Percentiles rank a stretch among this genome's conserved stretches.
phyloP scores from a whole-genome alignment of 257 asterid genomes.

The Gentiana dahurica region DNA sequence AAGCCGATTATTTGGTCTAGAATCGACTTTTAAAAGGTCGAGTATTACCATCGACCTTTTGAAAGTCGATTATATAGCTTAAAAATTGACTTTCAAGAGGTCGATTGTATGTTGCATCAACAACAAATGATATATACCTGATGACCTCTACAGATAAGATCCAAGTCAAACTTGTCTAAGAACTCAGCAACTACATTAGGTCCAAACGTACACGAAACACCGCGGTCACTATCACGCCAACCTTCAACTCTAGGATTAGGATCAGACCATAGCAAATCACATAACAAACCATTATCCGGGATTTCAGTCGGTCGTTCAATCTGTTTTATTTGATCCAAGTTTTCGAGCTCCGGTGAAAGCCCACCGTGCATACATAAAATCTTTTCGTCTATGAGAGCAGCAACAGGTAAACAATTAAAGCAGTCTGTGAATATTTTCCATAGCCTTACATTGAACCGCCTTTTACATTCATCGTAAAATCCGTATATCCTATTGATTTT shows the following conservation, averaged over 20 bases:
- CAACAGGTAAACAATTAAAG: constrained; percentile 69
- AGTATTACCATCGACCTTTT: too few species aligned
- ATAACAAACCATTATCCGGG: constrained; percentile 66
- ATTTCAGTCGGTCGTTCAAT: constrained; percentile 57
- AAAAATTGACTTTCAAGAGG: too few species aligned
- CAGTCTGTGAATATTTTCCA: constrained; percentile 85
- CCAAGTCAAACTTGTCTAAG: constrained; percentile 49
- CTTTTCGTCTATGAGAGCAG: constrained; percentile 68
- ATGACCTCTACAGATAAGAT: constrained; percentile 81
- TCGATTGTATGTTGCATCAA: not conserved
- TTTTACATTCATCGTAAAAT: constrained; percentile 73
- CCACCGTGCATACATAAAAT: constrained; percentile 88
- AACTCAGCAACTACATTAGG: constrained; percentile 61
- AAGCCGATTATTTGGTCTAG: too few species aligned
- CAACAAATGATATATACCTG: constrained; percentile 37
- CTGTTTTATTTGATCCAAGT: constrained; percentile 46
- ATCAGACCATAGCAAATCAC: constrained; percentile 84
- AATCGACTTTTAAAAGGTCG: too few species aligned
- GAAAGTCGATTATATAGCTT: too few species aligned
- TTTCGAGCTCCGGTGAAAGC: constrained; percentile 52
- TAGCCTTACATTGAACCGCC: constrained; percentile 70
- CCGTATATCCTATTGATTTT: constrained; percentile 75
- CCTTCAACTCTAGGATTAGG: constrained; percentile 51
- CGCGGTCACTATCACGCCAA: constrained; percentile 76
- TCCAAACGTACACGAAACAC: constrained; percentile 76